Conservation (phyloP, 345 rosid species). For the Melastoma malabathricum region DNA sequence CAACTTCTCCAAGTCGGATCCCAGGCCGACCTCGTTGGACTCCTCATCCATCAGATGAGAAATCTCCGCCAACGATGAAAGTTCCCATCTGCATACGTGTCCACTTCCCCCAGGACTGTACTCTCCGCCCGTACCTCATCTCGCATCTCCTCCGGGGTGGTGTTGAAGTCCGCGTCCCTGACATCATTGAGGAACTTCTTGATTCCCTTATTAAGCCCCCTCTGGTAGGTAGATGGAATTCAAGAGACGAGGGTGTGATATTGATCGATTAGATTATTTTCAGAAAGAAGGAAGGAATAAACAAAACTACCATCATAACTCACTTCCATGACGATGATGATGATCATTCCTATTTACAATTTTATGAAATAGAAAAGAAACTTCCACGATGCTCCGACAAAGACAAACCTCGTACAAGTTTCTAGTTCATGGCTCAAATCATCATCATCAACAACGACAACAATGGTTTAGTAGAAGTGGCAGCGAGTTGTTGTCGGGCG, state of each 20-base stretch:
- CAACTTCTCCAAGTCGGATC: neutral
- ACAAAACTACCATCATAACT: too few relatives aligned
- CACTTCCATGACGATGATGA: too few relatives aligned
- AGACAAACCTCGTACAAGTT: too few relatives aligned
- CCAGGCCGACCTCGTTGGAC: neutral
- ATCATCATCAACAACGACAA: too few relatives aligned
- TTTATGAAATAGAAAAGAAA: too few relatives aligned
- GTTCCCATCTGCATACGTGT: neutral
- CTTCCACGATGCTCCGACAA: too few relatives aligned
- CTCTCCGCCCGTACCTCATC: neutral
- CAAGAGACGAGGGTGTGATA: neutral
- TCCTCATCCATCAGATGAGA: constrained; percentile 2
- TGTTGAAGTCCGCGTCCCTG: neutral
- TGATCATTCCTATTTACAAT: too few relatives aligned
- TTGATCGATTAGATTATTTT: too few relatives aligned
- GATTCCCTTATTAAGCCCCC: neutral
- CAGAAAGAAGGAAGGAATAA: too few relatives aligned
- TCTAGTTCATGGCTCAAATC: too few relatives aligned
- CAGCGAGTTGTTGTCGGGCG: too few relatives aligned
- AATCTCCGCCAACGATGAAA: neutral
- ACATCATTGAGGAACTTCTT: neutral
- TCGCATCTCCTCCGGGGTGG: neutral
- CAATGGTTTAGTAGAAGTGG: too few relatives aligned
- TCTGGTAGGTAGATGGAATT: neutral
- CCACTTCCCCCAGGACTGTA: neutral